phyloP scores from a whole-genome alignment of 768 basidiomycete species.

The Boletus rubroflammeus region DNA sequence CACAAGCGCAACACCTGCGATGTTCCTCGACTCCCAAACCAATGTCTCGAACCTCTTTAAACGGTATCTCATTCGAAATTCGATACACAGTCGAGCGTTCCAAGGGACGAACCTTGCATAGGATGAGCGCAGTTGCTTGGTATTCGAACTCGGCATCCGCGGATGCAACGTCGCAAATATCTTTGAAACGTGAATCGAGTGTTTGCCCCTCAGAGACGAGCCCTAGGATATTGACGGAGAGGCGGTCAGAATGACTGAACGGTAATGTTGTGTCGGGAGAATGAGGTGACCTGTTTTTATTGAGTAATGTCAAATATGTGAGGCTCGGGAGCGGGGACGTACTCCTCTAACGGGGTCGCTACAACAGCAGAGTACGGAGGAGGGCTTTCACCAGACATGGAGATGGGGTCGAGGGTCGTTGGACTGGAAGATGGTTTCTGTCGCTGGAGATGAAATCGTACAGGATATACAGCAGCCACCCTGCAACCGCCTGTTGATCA shows the following conservation, averaged over 20 bases:
- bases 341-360: background rate
- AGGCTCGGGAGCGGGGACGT: background rate
- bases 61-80: background rate
- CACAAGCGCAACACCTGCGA: slow-evolving; percentile 11
- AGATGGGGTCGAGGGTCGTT: background rate
- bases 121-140: slow-evolving; percentile 3
- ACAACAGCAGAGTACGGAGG: slow-evolving; percentile 17
- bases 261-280: background rate
- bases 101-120: slow-evolving; percentile 9
- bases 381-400: slow-evolving; percentile 12
- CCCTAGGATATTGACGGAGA: slow-evolving; percentile 1
- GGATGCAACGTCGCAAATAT: slow-evolving; percentile 9
- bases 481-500: slow-evolving; percentile 4
- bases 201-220: slow-evolving; percentile 15
- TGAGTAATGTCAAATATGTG: background rate
- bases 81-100: background rate
- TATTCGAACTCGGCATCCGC: slow-evolving; percentile 3
- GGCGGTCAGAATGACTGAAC: slow-evolving; percentile 5
- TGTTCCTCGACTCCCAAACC: slow-evolving; percentile 19
- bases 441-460: background rate
- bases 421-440: background rate
- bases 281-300: background rate
- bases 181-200: slow-evolving; percentile 12
- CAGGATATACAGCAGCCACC: background rate
- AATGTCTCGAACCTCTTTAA: slow-evolving; percentile 12